Evolutionary conservation across 2,329 filamentous ascomycete species (phyloP), one percentile per base, ranked within the genome.

Genomic region (Lecanoromycetidae sp.): DNA sequence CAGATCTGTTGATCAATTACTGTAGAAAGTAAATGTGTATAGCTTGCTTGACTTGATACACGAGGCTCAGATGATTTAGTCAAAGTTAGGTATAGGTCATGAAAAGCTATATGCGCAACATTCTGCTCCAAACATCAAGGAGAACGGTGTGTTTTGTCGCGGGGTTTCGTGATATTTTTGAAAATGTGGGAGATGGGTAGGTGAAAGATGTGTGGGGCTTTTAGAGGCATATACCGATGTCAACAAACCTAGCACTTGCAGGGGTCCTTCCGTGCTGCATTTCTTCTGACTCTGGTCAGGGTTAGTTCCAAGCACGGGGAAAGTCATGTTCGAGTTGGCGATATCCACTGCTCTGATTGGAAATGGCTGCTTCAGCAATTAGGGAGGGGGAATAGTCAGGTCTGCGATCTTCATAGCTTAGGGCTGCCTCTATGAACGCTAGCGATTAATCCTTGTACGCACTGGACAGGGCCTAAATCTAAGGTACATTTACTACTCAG

Each of bases 11-110:
- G 51, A 53, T 51, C 41, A 44, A 17, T 41, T 47, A 42, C 48
- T 39, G 46, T n/a, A 46, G 51, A 39, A 25, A 41, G 38, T 46
- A 30, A 44, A 46, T 4, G 30, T 35, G 13, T 29, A 43, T 46
- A 49, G 48, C 42, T 45, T 50, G 37, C 40, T 45, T 36, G 30
- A 34, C 46, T 49, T 53, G 51, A 53, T 53, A 53, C 51, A 49
- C 19, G 42, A 34, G 51, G 48, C 45, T 46, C 49, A n/a, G 42
- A 32, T 17, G 36, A 17, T 37, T 49, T 44, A 50, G 46, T 27
- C 41, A 42, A 29, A 15, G 49, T 51, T 17, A 20, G 45, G 46
- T 33, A 49, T 51, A 33, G 48, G n/a, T 13, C 17, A 13, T 23
- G 7, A 44, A 35, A 39, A 46, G 51, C 38, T 53, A 53, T 53